Conservation (phyloP, 2,329 filamentous ascomycete genomes). For the Fusarium odoratissimum region DNA sequence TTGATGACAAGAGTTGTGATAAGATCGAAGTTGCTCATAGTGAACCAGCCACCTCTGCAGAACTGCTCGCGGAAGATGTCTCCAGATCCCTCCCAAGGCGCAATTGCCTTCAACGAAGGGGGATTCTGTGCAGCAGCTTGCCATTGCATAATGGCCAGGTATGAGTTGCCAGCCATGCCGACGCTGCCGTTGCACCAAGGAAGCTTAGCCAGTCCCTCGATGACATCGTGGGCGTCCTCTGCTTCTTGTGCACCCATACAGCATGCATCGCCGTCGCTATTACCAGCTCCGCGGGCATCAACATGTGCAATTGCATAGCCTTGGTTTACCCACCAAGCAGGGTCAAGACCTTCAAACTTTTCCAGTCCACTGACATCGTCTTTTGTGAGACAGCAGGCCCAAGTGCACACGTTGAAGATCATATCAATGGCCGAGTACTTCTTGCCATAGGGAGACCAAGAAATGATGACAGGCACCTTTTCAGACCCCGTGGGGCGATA, state of each 20-base stretch:
- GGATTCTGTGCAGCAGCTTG: conserved; percentile 28
- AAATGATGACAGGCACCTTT: conserved; percentile 31
- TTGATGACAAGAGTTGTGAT: conserved; percentile 20
- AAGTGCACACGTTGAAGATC: conserved; percentile 35
- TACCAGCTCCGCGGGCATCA: conserved; percentile 13
- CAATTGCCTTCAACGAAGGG: conserved; percentile 30
- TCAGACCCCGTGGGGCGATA: neutral
- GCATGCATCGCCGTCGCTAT: conserved; percentile 13
- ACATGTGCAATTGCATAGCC: conserved; percentile 24
- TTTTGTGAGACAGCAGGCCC: conserved; percentile 32
- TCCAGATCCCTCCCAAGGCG: conserved; percentile 24
- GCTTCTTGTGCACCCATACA: conserved; percentile 34
- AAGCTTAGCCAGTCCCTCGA: conserved; percentile 45
- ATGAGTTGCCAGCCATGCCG: conserved; percentile 50
- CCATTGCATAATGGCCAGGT: conserved; percentile 42
- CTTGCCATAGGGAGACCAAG: conserved; percentile 40
- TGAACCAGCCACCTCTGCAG: conserved; percentile 12
- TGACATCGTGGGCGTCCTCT: conserved; percentile 39
- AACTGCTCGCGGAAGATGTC: conserved; percentile 27
- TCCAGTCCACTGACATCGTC: conserved; percentile 21
- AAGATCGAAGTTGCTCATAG: conserved; percentile 14
- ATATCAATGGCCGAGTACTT: conserved; percentile 36
- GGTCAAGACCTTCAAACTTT: conserved; percentile 30
- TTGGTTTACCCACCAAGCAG: conserved; percentile 23
- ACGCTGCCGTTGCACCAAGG: conserved; percentile 49